These are phyloP conservation scores for Mercurialis annua DNA, from an alignment of 345 rosid genomes.

Conservation along the genomic window DNA sequence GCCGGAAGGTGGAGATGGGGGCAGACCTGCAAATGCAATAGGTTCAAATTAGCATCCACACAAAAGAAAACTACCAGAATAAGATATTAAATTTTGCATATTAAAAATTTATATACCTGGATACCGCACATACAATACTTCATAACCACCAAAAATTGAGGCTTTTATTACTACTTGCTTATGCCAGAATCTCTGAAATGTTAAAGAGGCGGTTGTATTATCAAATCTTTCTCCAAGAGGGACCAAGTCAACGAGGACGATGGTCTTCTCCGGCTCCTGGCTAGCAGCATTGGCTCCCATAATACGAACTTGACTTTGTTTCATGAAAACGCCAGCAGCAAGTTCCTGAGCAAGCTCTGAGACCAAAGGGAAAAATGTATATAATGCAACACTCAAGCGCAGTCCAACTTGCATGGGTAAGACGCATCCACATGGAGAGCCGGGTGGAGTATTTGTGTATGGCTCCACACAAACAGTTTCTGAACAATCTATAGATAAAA, in stretches of 20 bases:
- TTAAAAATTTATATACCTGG: slow-evolving; percentile 41
- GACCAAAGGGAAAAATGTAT: slow-evolving; percentile 93
- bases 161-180: slow-evolving; percentile 64
- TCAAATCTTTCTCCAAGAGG: slow-evolving; percentile 80
- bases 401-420: slow-evolving; percentile 92
- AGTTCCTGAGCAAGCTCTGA: slow-evolving; percentile 79
- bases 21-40: slow-evolving; percentile 56
- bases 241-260: slow-evolving; percentile 82
- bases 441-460: slow-evolving; percentile 86
- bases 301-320: slow-evolving; percentile 90
- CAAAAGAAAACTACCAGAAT: neutral
- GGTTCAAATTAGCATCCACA: slow-evolving; percentile 6
- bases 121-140: slow-evolving; percentile 79
- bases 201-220: slow-evolving; percentile 66
- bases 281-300: slow-evolving; percentile 92
- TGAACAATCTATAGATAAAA: slow-evolving; percentile 64
- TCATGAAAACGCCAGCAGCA: slow-evolving; percentile 85
- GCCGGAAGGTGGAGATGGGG: slow-evolving; percentile 79
- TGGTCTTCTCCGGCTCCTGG: slow-evolving; percentile 76
- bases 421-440: slow-evolving; percentile 90
- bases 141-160: slow-evolving; percentile 66
- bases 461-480: slow-evolving; percentile 72
- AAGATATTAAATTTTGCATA: neutral
- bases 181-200: slow-evolving; percentile 81
- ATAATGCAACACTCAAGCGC: slow-evolving; percentile 70